Evolutionary conservation across 1,284 basidiomycete species (phyloP), one percentile per base, ranked within the genome.

Genomic region (Pholiota adiposa): DNA sequence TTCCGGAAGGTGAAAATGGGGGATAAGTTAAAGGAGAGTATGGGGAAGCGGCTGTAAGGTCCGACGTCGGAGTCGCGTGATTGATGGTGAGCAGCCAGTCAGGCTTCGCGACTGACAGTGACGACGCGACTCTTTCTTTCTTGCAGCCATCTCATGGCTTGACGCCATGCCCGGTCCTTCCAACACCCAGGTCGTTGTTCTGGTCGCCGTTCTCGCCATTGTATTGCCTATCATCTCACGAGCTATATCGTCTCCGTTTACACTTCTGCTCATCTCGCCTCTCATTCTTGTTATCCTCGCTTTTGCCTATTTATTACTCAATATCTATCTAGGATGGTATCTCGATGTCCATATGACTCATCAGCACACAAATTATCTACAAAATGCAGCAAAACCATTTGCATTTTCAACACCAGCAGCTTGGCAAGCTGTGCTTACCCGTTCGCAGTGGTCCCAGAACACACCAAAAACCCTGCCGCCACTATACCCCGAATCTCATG

Each of bases 381-480:
- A 75, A 14, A 73, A 75, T 58, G 85, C 88, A 0, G 85, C 91
- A 11, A 82, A 84, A 36, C 90, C 90, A 0, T 79, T 95, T 50
- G 83, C 85, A 2, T 96, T 96, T 77, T 93, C 93, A 6, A 94
- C 93, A 1, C 91, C 93, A 12, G 93, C 94, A 55, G 93, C 94
- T 41, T 96, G 94, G 94, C 90, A 94, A 69, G 92, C 89, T 0
- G 89, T 93, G 41, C 79, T 92, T 46, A 94, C 86, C 41, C 85
- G 93, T 25, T 90, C 90, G 8, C 85, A 89, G 70, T 96, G 94
- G 94, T 92, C 89, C 2, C 83, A 88, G 67, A 88, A 80, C 68
- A 79, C 81, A 9, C 84, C 84, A 2, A 87, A 86, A 68, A 80
- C 82, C n/a, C 79, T 88, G 25, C 79, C 87, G 1, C 82, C 85